Conservation (phyloP, 176 grass and related monocot genomes). For the Otatea glauca region DNA sequence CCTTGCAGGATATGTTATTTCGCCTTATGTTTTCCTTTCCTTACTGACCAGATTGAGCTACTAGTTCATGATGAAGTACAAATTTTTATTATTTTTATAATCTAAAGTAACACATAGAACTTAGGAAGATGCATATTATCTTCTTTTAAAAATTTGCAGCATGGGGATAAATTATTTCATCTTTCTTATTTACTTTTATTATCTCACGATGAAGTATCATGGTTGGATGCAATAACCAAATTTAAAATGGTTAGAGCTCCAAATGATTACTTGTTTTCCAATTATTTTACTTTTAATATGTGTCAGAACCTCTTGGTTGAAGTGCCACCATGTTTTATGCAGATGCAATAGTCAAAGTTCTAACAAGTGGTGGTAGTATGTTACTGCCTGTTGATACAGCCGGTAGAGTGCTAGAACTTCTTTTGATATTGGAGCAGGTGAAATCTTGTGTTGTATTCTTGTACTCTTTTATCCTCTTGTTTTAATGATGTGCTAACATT, state of each 20-base stretch:
- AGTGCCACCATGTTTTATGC: conserved; percentile 50
- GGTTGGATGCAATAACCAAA: neutral
- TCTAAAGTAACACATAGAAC: neutral
- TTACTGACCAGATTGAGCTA: neutral
- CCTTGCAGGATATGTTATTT: neutral
- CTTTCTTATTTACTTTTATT: conserved; percentile 6
- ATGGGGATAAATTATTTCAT: neutral
- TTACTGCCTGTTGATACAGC: conserved; percentile 94
- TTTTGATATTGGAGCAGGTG: conserved; percentile 91
- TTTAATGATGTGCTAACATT: conserved; percentile 40
- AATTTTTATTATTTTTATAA: neutral
- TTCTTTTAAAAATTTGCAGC: neutral
- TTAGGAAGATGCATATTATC: neutral
- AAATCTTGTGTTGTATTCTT: conserved; percentile 12
- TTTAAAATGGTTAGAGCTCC: neutral
- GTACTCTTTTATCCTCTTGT: conserved; percentile 1
- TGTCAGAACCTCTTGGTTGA: neutral
- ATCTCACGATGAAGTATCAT: neutral
- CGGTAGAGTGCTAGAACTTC: conserved; percentile 91
- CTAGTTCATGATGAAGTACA: neutral
- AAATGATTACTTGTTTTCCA: neutral
- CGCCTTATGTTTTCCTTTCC: neutral
- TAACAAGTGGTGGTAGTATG: conserved; percentile 72
- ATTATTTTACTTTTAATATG: conserved; percentile 26
- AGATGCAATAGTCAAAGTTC: conserved; percentile 78